Evolutionary conservation across 805 yeast species (phyloP).

Genomic region (Candida hungchunana): DNA sequence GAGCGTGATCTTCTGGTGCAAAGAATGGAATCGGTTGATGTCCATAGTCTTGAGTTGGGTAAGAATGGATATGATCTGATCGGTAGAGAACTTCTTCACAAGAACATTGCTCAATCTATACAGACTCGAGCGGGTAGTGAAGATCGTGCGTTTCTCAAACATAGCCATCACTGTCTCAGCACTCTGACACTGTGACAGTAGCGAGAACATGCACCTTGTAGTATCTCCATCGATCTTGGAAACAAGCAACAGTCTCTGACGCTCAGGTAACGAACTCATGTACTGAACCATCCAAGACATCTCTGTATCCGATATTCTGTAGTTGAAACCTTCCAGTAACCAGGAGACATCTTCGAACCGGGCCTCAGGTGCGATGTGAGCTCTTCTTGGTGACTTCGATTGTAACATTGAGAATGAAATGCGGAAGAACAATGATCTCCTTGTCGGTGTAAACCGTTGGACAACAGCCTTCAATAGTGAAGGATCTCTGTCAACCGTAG

Average conservation of each 20-base stretch:
- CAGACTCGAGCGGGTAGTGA: conserved; percentile 5
- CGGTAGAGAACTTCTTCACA: conserved; percentile 1
- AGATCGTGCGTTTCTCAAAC: background rate
- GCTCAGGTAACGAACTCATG: conserved; percentile 6
- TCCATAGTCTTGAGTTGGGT: background rate
- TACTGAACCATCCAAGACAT: conserved; percentile 2
- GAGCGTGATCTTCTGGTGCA: conserved; percentile 11
- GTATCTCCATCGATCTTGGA: conserved; percentile 83
- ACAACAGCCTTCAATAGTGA: conserved; percentile 1
- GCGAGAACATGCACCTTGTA: background rate
- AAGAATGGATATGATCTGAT: conserved; percentile 7
- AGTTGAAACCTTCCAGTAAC: conserved; percentile 10
- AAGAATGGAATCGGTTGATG: conserved; percentile 4
- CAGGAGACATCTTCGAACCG: conserved; percentile 3
- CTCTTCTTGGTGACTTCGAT: background rate
- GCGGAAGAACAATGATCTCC: conserved; percentile 8
- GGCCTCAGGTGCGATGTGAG: conserved; percentile 10
- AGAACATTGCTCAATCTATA: conserved; percentile 4
- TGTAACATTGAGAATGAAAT: conserved; percentile 1
- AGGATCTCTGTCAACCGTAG: conserved; percentile 1
- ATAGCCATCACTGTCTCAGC: background rate
- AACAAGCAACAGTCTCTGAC: conserved; percentile 77
- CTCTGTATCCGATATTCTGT: conserved; percentile 6
- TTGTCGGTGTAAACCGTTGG: conserved; percentile 5
- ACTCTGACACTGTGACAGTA: conserved; percentile 1